A percentile compares a stretch with the other conserved stretches of the same genome.
Evolutionary conservation across 2,329 filamentous ascomycete species (phyloP).

Genomic region (Aspergillus sp.): DNA sequence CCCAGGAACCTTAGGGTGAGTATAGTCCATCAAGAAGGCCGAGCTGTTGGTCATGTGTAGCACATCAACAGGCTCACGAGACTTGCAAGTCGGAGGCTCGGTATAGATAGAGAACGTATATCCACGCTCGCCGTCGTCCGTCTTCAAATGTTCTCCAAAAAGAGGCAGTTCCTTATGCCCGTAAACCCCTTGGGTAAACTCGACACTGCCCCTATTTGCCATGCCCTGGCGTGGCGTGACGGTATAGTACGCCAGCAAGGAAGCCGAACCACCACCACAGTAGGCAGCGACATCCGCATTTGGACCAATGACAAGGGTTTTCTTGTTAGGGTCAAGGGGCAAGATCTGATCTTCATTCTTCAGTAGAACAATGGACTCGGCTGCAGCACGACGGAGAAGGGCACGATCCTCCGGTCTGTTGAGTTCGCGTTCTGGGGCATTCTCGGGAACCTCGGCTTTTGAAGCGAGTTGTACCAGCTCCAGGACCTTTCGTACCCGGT

Average conservation of each 20-base stretch:
- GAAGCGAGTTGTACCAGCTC: constrained; percentile 50
- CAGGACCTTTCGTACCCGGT: constrained; percentile 54
- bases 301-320: constrained; percentile 51
- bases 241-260: constrained; percentile 42
- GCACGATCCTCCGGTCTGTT: constrained; percentile 60
- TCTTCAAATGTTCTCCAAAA: constrained; percentile 51
- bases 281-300: constrained; percentile 47
- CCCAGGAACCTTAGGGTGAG: constrained; percentile 50
- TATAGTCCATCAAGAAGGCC: constrained; percentile 51
- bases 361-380: constrained; percentile 67
- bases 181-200: constrained; percentile 59
- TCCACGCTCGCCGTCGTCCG: constrained; percentile 50
- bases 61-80: constrained; percentile 51
- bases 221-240: constrained; percentile 42
- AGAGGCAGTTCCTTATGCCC: constrained; percentile 61
- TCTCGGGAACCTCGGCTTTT: constrained; percentile 53
- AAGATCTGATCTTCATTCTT: constrained; percentile 67
- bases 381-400: constrained; percentile 62
- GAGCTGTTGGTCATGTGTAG: constrained; percentile 40
- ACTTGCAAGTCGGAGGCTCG: constrained; percentile 49
- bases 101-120: constrained; percentile 62
- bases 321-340: constrained; percentile 49
- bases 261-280: constrained; percentile 63
- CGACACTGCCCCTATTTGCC: constrained; percentile 23
- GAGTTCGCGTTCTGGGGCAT: constrained; percentile 50